Evolutionary conservation across 2,329 filamentous ascomycete species (phyloP), one percentile per base, ranked within the genome.

Genomic region (Achaetomium macrosporum): DNA sequence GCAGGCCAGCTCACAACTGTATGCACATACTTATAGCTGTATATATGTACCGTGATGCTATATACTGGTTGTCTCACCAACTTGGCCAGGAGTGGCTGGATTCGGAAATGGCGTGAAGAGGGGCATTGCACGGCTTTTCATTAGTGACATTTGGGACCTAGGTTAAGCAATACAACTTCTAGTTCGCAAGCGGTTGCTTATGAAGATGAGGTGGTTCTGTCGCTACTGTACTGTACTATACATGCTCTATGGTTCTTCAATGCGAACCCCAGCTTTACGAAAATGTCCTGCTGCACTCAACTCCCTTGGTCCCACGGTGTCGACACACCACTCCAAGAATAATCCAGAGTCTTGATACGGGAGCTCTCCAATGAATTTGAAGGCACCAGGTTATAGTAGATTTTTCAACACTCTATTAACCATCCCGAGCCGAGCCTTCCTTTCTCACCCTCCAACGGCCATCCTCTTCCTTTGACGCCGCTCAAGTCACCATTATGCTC

Each of bases 251-350:
- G 15, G 42, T 43, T 43, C 42, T 33, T 43, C 42, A 43, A 43
- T 43, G 11, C 25, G 16, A 43, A 43, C 25, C 12, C 43, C 43
- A 10, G 43, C 43, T 13, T 46, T 17, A 10, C 43, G 43, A 16
- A 43, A 43, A 43, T 43, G 42, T 16, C 42, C 42, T 17, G 13
- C 42, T 31, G 42, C 42, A 16, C 42, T 43, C n/a, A 25, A 43
- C 42, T 33, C 29, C 42, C 42, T 43, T 43, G 42, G 25, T 43
- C 42, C 42, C 29, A 43, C 25, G 13, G 42, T 43, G 42, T 43
- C 25, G n/a, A 43, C 42, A 43, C 42, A 43, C 42, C 42, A 43
- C 29, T 43, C 42, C 29, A 43, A 16, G 42, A 43, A 43, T 16
- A 25, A 5, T 17, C 42, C 25, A 17, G 31, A 43, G 15, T 31